Conservation (phyloP, 2,329 filamentous ascomycete species). For the Fulvia fulva region DNA sequence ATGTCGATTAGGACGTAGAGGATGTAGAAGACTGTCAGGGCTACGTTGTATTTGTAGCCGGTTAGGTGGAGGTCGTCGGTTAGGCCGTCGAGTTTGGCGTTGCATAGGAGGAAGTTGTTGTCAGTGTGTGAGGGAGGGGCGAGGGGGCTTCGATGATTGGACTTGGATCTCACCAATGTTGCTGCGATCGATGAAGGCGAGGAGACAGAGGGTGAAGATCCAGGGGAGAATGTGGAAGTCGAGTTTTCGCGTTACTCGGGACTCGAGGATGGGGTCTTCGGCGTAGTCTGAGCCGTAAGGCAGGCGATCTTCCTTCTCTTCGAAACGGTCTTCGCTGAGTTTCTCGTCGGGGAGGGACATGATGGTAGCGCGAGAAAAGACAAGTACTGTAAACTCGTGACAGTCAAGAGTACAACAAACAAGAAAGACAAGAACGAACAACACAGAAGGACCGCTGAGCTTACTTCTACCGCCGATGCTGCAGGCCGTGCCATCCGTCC, state of each 20-base stretch:
- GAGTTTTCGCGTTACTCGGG: conserved; percentile 40
- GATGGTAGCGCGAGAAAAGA: background rate
- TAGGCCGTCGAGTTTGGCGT: conserved; percentile 43
- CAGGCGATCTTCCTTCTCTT: conserved; percentile 10
- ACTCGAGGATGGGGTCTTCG: conserved; percentile 5
- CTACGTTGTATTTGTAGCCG: conserved; percentile 41
- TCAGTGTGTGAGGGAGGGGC: background rate
- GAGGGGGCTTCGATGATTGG: no score
- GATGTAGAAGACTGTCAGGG: conserved; percentile 45
- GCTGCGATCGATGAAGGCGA: conserved; percentile 46
- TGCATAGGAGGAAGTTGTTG: conserved; percentile 35
- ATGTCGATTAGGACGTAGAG: conserved; percentile 42
- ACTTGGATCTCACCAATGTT: conserved; percentile 29
- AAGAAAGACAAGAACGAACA: no score
- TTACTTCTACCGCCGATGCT: background rate
- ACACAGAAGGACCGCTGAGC: background rate
- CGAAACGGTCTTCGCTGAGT: conserved; percentile 3
- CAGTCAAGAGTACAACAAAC: no score
- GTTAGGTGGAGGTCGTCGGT: conserved; percentile 38
- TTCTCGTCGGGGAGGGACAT: background rate
- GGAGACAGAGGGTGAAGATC: conserved; percentile 45
- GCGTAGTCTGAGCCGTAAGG: background rate
- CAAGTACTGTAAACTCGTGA: background rate
- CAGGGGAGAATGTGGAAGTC: conserved; percentile 44
- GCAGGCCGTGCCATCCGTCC: background rate